These are phyloP conservation scores for Zanthoxylum bungeanum DNA, from an alignment of 345 rosid species.

Conservation along the genomic window DNA sequence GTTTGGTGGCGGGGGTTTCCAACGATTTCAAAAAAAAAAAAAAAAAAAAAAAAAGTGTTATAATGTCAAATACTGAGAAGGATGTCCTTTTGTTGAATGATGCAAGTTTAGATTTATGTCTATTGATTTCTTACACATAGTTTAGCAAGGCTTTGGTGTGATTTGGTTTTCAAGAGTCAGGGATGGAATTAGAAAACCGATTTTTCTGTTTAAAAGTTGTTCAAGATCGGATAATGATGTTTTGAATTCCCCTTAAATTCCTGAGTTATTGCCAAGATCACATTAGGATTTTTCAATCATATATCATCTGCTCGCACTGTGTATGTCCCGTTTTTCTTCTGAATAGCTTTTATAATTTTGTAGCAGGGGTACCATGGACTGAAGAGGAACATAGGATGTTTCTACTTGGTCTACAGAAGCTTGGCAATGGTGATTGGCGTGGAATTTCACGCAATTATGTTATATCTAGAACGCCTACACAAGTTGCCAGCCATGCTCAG, in stretches of 20 bases:
- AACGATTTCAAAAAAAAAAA: no score
- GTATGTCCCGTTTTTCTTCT: not conserved
- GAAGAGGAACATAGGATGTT: conserved; percentile 98
- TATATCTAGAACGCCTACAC: conserved; percentile 90
- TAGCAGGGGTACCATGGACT: conserved; percentile 94
- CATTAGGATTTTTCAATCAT: not conserved
- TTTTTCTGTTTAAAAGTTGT: not conserved
- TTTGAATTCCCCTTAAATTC: not conserved
- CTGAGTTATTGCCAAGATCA: not conserved
- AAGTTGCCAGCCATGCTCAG: conserved; percentile 99
- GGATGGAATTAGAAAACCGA: not conserved
- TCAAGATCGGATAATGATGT: not conserved
- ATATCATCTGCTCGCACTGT: not conserved
- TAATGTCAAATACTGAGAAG: not conserved
- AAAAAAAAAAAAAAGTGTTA: no score
- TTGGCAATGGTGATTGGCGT: conserved; percentile 99
- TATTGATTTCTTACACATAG: not conserved
- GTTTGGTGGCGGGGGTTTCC: no score
- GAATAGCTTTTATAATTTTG: conserved; percentile 7
- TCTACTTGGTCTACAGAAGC: conserved; percentile 85
- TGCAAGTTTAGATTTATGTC: not conserved
- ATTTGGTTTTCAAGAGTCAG: not conserved
- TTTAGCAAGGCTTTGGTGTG: not conserved
- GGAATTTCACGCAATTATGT: conserved; percentile 94
- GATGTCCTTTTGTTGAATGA: not conserved